Conservation (phyloP, 1,139 yeast species). For the Nakaseomyces uthaithaninus region DNA sequence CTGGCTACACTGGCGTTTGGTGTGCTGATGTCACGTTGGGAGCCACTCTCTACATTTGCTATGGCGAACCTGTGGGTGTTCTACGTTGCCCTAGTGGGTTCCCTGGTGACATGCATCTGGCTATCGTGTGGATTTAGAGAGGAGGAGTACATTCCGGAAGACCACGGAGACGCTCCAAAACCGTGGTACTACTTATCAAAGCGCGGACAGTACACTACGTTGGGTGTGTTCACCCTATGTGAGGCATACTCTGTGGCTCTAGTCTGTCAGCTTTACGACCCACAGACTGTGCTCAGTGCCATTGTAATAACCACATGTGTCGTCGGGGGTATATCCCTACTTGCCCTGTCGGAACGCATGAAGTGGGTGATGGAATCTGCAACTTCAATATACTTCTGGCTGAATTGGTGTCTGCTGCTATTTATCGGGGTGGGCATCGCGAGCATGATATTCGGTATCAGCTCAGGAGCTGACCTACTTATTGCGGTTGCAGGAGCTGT, state of each 20-base stretch:
- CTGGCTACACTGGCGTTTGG: slow-evolving; percentile 56
- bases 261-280: slow-evolving; percentile 55
- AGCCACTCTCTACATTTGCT: slow-evolving; percentile 49
- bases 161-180: slow-evolving; percentile 5
- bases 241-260: slow-evolving; percentile 73
- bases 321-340: slow-evolving; percentile 64
- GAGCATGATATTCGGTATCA: slow-evolving; percentile 58
- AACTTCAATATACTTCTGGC: slow-evolving; percentile 34
- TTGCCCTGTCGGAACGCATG: slow-evolving; percentile 77
- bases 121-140: slow-evolving; percentile 52
- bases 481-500: slow-evolving; percentile 71
- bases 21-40: slow-evolving; percentile 42
- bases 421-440: slow-evolving; percentile 69
- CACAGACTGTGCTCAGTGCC: slow-evolving; percentile 63
- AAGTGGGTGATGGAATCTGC: slow-evolving; percentile 73
- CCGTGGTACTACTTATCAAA: slow-evolving; percentile 27
- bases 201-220: slow-evolving; percentile 40
- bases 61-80: slow-evolving; percentile 54
- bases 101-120: slow-evolving; percentile 48
- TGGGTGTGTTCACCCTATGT: slow-evolving; percentile 60
- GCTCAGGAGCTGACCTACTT: slow-evolving; percentile 46
- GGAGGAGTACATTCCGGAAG: slow-evolving; percentile 46
- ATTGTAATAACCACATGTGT: slow-evolving; percentile 59
- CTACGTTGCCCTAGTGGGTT: slow-evolving; percentile 48
- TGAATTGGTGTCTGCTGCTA: slow-evolving; percentile 56